phyloP scores from a whole-genome alignment of 768 basidiomycete genomes.

The Daedaleopsis sinensis region DNA sequence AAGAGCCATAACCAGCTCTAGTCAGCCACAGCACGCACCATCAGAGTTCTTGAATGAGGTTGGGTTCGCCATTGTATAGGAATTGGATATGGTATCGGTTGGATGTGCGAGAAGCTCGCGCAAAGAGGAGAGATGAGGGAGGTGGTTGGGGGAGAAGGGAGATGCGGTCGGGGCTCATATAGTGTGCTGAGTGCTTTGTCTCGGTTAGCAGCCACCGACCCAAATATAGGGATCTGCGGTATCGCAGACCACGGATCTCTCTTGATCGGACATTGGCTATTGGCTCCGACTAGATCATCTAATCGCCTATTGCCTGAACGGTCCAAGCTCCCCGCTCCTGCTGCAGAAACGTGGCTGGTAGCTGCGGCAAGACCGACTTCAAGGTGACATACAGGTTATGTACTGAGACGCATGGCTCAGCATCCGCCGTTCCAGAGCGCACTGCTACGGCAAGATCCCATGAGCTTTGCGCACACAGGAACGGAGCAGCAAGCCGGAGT shows the following conservation, averaged over 20 bases:
- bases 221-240: background rate
- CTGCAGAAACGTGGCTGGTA: background rate
- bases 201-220: background rate
- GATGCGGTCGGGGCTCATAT: background rate
- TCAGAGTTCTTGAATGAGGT: conserved; percentile 12
- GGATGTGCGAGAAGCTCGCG: background rate
- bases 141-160: background rate
- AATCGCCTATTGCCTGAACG: background rate
- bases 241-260: background rate
- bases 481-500: conserved; percentile 9
- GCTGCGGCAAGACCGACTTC: background rate
- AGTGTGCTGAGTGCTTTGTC: background rate
- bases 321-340: background rate
- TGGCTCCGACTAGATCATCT: background rate
- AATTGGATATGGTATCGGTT: background rate
- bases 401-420: background rate
- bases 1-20: background rate
- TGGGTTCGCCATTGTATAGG: background rate
- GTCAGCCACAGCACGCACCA: conserved; percentile 6
- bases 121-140: background rate
- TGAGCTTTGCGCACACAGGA: background rate
- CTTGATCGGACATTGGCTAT: background rate
- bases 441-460: background rate
- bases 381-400: background rate
- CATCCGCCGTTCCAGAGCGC: background rate